A percentile compares a stretch with the other conserved stretches of the same genome.
phyloP scores from a whole-genome alignment of 2,329 filamentous ascomycete species.

The Fusarium compactum region DNA sequence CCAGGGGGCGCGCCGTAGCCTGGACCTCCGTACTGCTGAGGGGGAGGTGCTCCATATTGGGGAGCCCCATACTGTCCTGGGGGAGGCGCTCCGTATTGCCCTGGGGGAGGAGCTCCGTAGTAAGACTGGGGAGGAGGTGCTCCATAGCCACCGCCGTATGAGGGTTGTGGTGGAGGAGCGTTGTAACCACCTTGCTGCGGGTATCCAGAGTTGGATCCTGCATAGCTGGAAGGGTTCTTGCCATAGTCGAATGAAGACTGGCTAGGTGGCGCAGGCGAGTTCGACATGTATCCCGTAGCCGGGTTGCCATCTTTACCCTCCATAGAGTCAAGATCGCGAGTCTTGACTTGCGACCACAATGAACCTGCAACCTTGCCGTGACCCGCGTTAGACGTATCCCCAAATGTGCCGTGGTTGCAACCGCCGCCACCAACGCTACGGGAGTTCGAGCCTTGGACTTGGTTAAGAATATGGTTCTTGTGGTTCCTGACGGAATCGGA shows the following conservation, averaged over 20 bases:
- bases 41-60: slow-evolving; percentile 49
- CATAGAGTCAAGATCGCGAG: slow-evolving; percentile 68
- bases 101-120: slow-evolving; percentile 48
- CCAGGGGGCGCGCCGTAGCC: slow-evolving; percentile 39
- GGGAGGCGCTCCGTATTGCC: slow-evolving; percentile 48
- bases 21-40: slow-evolving; percentile 48
- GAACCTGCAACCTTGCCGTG: slow-evolving; percentile 70
- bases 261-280: slow-evolving; percentile 54
- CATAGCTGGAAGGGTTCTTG: slow-evolving; percentile 50
- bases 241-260: slow-evolving; percentile 58
- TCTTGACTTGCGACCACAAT: slow-evolving; percentile 72
- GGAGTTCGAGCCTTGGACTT: slow-evolving; percentile 39
- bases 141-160: slow-evolving; percentile 51
- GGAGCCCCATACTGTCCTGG: slow-evolving; percentile 47
- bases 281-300: slow-evolving; percentile 54
- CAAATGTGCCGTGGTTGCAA: slow-evolving; percentile 59
- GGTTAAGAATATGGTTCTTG: slow-evolving; percentile 77
- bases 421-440: slow-evolving; percentile 47
- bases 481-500: slow-evolving; percentile 86
- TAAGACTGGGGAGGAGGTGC: slow-evolving; percentile 45
- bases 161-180: slow-evolving; percentile 51
- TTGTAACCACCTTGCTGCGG: slow-evolving; percentile 43
- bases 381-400: slow-evolving; percentile 59
- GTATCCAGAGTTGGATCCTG: slow-evolving; percentile 39
- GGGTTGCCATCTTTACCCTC: slow-evolving; percentile 60